Conservation (phyloP, 139 green algal species). For the Coccomyxa sp. region DNA sequence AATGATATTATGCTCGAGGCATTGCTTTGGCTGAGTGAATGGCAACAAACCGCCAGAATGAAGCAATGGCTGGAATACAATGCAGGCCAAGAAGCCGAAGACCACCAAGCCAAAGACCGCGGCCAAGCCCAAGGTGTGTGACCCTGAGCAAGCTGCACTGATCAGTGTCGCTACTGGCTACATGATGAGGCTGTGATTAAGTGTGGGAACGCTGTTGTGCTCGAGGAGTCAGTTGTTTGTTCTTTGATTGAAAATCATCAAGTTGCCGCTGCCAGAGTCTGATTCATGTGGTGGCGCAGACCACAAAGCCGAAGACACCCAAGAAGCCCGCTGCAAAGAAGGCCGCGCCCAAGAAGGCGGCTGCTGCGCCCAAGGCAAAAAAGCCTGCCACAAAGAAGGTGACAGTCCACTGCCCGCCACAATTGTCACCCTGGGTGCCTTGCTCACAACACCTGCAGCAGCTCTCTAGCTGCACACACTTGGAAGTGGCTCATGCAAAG, state of each 20-base stretch:
- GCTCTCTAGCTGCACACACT: too few species aligned
- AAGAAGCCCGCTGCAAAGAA: slow-evolving; percentile 20
- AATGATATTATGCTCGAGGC: background rate
- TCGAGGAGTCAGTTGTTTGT: background rate
- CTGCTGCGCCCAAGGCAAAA: slow-evolving; percentile 36
- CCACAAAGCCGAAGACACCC: background rate
- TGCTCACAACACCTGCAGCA: too few species aligned
- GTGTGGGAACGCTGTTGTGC: background rate
- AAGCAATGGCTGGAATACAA: background rate
- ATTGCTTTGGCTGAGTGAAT: background rate
- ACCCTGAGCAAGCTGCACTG: background rate
- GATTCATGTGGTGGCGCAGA: background rate
- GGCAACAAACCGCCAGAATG: background rate
- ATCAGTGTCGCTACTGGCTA: background rate
- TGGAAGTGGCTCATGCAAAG: too few species aligned
- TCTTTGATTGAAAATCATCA: background rate
- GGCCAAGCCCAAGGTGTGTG: background rate
- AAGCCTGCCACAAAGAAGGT: slow-evolving; percentile 26
- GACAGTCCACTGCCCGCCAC: background rate
- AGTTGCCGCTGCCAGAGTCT: background rate
- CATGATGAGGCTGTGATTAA: background rate
- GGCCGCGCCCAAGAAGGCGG: slow-evolving; percentile 22
- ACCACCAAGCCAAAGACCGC: background rate
- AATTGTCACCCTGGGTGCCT: too few species aligned
- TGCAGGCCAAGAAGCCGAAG: background rate